Percentiles rank a stretch among this genome's conserved stretches.
These are phyloP conservation scores for Fusarium coffeatum DNA, from an alignment of 2,329 filamentous ascomycete species.

Conservation along the genomic window DNA sequence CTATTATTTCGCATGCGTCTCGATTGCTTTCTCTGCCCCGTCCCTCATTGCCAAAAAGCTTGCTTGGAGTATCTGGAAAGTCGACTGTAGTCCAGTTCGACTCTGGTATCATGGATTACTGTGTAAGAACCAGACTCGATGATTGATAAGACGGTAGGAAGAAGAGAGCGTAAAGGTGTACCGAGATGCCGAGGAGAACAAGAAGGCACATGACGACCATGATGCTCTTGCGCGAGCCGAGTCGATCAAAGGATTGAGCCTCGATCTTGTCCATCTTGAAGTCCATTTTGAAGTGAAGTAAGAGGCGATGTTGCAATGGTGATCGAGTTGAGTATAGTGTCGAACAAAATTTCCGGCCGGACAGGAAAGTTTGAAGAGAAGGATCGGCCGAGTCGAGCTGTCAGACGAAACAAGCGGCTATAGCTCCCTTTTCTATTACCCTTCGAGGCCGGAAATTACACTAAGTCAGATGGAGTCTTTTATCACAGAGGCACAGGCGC, in stretches of 20 bases:
- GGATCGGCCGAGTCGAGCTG: not conserved
- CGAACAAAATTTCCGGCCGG: not conserved
- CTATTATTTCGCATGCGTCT: not conserved
- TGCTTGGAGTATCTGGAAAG: not conserved
- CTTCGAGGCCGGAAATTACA: not conserved
- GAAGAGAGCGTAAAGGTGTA: conserved; percentile 3
- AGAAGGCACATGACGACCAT: not conserved
- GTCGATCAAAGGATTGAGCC: not conserved
- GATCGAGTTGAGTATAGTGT: not conserved
- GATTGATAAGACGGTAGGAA: not conserved
- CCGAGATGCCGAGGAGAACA: not conserved
- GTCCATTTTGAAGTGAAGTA: not conserved
- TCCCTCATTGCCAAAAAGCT: too few species aligned
- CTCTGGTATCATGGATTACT: not conserved
- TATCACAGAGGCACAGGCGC: not conserved
- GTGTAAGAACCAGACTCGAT: not conserved
- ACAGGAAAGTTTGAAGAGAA: not conserved
- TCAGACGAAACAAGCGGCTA: not conserved
- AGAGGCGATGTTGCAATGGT: too few species aligned
- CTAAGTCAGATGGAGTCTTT: too few species aligned
- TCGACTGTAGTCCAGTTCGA: not conserved
- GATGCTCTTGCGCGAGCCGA: conserved; percentile 1
- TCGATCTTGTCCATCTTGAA: conserved; percentile 1
- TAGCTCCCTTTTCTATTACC: not conserved
- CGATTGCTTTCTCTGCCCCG: too few species aligned